Evolutionary conservation across 306 rosid species (phyloP).

Genomic region (Spatholobus suberectus): DNA sequence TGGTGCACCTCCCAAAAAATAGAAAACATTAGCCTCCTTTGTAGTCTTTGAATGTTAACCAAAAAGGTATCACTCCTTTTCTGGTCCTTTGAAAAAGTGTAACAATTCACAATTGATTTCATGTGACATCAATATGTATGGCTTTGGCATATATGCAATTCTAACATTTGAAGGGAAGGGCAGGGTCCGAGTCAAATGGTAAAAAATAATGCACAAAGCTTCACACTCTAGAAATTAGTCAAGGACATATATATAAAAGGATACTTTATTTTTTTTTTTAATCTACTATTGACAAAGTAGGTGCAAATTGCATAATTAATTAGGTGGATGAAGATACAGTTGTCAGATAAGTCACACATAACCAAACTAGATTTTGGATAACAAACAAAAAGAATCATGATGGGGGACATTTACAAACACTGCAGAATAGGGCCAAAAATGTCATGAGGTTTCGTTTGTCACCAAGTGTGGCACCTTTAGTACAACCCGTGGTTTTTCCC

Average conservation of each 20-base stretch:
- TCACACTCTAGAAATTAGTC: background rate
- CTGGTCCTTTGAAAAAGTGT: background rate
- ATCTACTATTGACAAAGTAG: background rate
- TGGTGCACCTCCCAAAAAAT: background rate
- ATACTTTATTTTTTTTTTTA: no score
- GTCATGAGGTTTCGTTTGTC: slow-evolving; percentile 6
- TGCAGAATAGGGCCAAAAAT: slow-evolving; percentile 3
- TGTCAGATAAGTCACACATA: background rate
- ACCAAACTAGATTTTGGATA: background rate
- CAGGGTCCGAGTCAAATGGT: background rate
- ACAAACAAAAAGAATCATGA: background rate
- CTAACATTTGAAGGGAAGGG: background rate
- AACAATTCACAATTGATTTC: background rate
- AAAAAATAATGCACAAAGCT: background rate
- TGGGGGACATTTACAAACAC: background rate
- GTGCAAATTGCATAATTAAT: background rate
- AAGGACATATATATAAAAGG: no score
- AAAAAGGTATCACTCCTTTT: background rate
- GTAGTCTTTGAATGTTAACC: background rate
- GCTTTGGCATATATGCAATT: background rate
- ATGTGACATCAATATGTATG: background rate
- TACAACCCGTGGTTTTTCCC: background rate
- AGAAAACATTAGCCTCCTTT: background rate
- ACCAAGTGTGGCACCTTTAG: background rate
- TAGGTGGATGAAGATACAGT: background rate